Evolutionary conservation across 192 early-diverging fungal genomes (phyloP).

Genomic region (Entomortierella chlamydospora): DNA sequence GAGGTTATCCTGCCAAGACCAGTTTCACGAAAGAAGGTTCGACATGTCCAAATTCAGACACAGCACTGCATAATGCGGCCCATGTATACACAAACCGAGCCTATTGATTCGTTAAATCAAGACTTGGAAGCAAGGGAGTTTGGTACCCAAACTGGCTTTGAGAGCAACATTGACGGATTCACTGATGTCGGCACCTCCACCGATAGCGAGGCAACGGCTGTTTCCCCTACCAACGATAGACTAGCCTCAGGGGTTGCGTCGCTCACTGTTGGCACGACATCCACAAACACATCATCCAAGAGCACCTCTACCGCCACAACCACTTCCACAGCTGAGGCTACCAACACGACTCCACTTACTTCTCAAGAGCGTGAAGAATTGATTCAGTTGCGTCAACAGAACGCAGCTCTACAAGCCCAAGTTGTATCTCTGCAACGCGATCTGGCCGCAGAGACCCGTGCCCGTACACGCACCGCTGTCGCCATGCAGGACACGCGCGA

Average conservation of each 20-base stretch:
- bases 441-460: conserved; percentile 32
- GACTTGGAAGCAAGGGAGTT: conserved; percentile 22
- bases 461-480: conserved; percentile 50
- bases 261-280: conserved; percentile 2
- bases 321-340: background rate
- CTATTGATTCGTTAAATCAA: conserved; percentile 4
- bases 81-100: conserved; percentile 45
- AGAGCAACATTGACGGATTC: background rate
- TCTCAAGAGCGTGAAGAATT: conserved; percentile 26
- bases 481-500: conserved; percentile 62
- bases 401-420: conserved; percentile 22
- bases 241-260: background rate
- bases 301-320: background rate
- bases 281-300: background rate
- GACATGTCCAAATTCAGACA: conserved; percentile 53
- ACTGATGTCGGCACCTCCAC: conserved; percentile 17
- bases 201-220: background rate
- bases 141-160: conserved; percentile 19
- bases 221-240: background rate
- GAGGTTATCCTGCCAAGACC: conserved; percentile 25
- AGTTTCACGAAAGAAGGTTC: conserved; percentile 30
- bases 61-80: conserved; percentile 53
- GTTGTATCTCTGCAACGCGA: conserved; percentile 35
- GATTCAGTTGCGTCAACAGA: conserved; percentile 27
- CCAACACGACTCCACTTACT: background rate